Percentiles rank a stretch among this genome's conserved stretches.
phyloP scores from a whole-genome alignment of 345 rosid species.

The Hypericum androsaemum region DNA sequence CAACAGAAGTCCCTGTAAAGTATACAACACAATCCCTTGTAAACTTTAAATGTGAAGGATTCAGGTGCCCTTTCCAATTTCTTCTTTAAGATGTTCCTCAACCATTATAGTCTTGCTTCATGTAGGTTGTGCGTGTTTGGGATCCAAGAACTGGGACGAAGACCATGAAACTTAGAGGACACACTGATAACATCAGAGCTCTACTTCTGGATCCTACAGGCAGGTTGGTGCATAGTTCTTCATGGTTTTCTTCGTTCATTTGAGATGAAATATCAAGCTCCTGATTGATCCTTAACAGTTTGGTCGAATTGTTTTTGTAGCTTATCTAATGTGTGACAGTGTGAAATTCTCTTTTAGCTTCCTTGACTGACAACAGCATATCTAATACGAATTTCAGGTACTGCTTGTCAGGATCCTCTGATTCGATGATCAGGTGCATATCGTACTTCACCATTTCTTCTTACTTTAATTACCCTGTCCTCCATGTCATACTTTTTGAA shows the following conservation, averaged over 20 bases:
- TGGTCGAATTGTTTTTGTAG: no score
- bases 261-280: no score
- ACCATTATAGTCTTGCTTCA: conserved; percentile 4
- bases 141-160: conserved; percentile 95
- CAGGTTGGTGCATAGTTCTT: conserved; percentile 36
- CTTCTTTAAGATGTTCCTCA: no score
- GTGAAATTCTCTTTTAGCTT: no score
- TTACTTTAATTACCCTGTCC: conserved; percentile 1
- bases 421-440: conserved; percentile 91
- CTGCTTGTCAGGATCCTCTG: conserved; percentile 98
- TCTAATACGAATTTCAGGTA: conserved; percentile 36
- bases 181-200: conserved; percentile 88
- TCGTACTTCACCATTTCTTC: conserved; percentile 12
- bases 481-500: conserved; percentile 9
- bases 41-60: no score
- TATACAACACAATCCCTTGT: no score
- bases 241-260: no score
- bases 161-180: conserved; percentile 95
- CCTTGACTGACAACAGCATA: no score
- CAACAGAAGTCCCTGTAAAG: no score
- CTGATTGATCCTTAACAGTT: no score
- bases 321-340: no score
- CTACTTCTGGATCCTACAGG: conserved; percentile 89
- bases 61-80: no score
- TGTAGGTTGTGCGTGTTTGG: conserved; percentile 97